Percentiles rank a stretch among this genome's conserved stretches.
phyloP scores from a whole-genome alignment of 2,329 filamentous ascomycete genomes.

The Madurella fahalii region DNA sequence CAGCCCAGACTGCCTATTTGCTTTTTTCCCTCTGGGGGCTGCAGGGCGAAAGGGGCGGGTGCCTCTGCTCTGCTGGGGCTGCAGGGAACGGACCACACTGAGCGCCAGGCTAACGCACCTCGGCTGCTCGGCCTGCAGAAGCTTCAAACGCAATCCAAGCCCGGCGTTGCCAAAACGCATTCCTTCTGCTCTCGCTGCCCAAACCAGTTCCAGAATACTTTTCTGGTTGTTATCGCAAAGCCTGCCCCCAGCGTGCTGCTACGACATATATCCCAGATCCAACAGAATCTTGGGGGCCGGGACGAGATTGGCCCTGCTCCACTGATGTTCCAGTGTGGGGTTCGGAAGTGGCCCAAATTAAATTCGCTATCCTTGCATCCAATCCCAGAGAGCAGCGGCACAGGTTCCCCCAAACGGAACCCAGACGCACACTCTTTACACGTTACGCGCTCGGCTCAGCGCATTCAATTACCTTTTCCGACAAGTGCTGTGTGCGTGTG shows the following conservation, averaged over 20 bases:
- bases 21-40: not conserved
- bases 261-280: not conserved
- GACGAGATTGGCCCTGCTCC: no score
- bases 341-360: not conserved
- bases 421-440: conserved; percentile 19
- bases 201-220: no score
- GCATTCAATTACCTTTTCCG: not conserved
- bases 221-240: no score
- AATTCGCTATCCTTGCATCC: conserved; percentile 3
- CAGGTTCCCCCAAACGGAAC: conserved; percentile 2
- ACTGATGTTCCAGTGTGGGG: no score
- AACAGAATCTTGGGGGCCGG: no score
- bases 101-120: not conserved
- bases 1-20: not conserved
- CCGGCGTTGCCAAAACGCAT: not conserved
- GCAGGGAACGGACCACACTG: conserved; percentile 1
- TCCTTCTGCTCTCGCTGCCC: no score
- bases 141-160: conserved; percentile 1
- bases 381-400: conserved; percentile 4
- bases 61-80: conserved; percentile 1
- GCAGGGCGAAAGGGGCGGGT: conserved; percentile 13
- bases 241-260: not conserved
- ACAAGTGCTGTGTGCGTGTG: not conserved
- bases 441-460: conserved; percentile 11
- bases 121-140: not conserved